These are phyloP conservation scores for Aspergillus sp. DNA, from an alignment of 2,329 filamentous ascomycete species.

Conservation along the genomic window DNA sequence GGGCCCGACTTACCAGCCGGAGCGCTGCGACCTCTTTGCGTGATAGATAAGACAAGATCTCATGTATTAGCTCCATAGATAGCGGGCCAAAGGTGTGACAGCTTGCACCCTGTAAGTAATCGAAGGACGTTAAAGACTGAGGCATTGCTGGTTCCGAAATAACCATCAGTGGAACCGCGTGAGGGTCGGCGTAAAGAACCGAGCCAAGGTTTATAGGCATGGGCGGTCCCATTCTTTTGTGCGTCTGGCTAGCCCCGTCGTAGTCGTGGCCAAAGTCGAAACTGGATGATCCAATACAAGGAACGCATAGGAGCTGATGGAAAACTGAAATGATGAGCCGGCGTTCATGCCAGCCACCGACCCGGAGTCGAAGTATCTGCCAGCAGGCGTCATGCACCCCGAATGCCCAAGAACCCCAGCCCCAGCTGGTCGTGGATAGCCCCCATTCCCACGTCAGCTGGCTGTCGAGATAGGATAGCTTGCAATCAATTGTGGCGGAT, in stretches of 20 bases:
- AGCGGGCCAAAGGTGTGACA: background rate
- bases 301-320: conserved; percentile 10
- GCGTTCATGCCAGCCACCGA: background rate
- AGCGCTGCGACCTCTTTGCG: background rate
- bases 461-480: conserved; percentile 1
- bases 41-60: conserved; percentile 8
- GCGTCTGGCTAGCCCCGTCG: conserved; percentile 7
- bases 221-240: background rate
- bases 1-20: background rate
- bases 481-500: background rate
- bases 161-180: background rate
- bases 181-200: conserved; percentile 11
- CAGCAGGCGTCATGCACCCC: conserved; percentile 15
- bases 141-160: background rate
- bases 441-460: background rate
- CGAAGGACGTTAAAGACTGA: background rate
- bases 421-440: background rate
- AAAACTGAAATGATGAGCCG: conserved; percentile 8
- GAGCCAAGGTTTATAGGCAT: background rate
- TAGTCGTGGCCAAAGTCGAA: conserved; percentile 17
- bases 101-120: too few relatives aligned
- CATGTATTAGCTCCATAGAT: background rate
- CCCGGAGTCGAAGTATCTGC: conserved; percentile 10
- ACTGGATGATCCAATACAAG: background rate
- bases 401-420: conserved; percentile 5